A percentile compares a stretch with the other conserved stretches of the same genome.
These are phyloP conservation scores for Notholithocarpus densiflorus DNA, from an alignment of 306 rosid genomes.

Conservation along the genomic window DNA sequence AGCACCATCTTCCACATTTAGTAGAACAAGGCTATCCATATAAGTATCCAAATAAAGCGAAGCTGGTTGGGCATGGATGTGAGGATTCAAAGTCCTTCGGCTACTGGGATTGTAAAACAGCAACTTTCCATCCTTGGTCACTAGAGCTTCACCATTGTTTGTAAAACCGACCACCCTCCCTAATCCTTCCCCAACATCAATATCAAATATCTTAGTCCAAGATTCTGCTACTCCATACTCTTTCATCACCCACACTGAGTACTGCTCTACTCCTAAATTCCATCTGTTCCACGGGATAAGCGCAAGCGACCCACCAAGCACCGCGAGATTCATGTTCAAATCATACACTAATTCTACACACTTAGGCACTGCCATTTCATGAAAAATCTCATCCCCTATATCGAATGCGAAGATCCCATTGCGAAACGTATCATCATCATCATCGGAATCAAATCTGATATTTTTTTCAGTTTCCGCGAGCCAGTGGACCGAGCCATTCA, in stretches of 20 bases:
- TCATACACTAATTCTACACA: not conserved
- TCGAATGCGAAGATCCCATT: conserved; percentile 9
- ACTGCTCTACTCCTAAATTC: too few relatives aligned
- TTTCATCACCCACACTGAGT: conserved; percentile 12
- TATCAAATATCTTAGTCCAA: conserved; percentile 12
- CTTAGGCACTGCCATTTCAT: conserved; percentile 5
- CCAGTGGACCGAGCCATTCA: conserved; percentile 15
- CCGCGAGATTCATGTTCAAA: not conserved
- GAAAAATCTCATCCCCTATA: conserved; percentile 6
- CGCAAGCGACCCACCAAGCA: not conserved
- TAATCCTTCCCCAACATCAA: not conserved
- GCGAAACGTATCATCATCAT: not conserved
- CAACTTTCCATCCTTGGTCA: not conserved
- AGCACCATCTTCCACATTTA: not conserved
- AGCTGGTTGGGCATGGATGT: not conserved
- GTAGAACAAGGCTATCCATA: not conserved
- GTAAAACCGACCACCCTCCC: not conserved
- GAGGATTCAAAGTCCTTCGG: not conserved
- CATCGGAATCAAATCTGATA: too few relatives aligned
- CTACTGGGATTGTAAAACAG: not conserved
- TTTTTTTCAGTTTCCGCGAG: not conserved
- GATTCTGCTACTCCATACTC: conserved; percentile 19
- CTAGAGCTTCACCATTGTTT: conserved; percentile 1
- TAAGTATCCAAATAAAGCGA: not conserved
- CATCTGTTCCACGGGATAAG: not conserved